Percentiles rank a stretch among this genome's conserved stretches.
Evolutionary conservation across 169 alveolate genomes (phyloP).

Genomic region (Theileria luwenshuni): DNA sequence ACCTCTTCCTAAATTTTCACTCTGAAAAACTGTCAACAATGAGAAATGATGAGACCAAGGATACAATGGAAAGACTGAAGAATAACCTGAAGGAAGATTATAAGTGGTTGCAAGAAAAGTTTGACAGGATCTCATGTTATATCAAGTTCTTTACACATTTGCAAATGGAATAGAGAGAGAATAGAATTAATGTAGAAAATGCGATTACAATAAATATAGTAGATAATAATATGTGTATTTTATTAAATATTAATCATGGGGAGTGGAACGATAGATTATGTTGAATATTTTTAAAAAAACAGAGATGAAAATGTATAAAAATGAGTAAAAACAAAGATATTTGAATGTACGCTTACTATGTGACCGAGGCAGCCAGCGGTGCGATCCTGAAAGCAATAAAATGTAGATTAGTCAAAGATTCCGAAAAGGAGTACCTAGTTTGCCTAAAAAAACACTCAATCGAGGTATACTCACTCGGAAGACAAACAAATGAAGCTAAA

Average conservation of each 20-base stretch:
- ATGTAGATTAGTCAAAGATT: conserved; percentile 47
- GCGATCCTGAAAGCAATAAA: conserved; percentile 53
- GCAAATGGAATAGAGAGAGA: conserved; percentile 67
- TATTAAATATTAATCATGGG: too few species aligned
- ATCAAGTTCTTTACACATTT: conserved; percentile 67
- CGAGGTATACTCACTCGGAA: conserved; percentile 54
- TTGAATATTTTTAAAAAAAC: neutral
- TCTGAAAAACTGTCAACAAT: conserved; percentile 32
- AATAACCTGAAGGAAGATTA: conserved; percentile 24
- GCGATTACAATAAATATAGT: too few species aligned
- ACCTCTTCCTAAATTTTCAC: conserved; percentile 58
- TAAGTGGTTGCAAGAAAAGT: conserved; percentile 33
- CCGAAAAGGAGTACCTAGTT: conserved; percentile 52
- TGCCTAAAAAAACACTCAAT: conserved; percentile 61
- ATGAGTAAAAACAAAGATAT: conserved; percentile 1
- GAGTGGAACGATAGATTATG: too few species aligned
- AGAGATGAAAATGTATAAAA: neutral
- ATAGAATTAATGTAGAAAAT: too few species aligned
- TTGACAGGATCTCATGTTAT: conserved; percentile 64
- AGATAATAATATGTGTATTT: too few species aligned
- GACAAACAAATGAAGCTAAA: neutral
- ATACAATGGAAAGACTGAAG: conserved; percentile 20
- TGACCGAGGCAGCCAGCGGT: conserved; percentile 65
- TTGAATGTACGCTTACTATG: conserved; percentile 54
- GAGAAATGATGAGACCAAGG: neutral